These are phyloP conservation scores for Sporothrix pseudoabietina DNA, from an alignment of 2,329 filamentous ascomycete species.

Conservation along the genomic window DNA sequence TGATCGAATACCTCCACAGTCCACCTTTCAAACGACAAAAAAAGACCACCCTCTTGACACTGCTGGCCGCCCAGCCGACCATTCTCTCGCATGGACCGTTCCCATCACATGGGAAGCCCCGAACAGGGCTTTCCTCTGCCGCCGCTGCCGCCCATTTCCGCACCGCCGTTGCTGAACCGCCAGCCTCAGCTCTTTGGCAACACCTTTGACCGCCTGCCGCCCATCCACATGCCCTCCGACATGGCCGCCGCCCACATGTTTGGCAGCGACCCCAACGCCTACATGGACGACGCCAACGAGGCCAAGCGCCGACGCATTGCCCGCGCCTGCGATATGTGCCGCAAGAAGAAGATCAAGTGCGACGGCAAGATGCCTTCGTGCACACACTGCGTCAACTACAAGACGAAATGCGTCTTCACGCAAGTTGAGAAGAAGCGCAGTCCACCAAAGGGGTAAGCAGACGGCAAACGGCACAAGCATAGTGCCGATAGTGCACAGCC, in stretches of 20 bases:
- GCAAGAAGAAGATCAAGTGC: constrained; percentile 97
- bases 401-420: constrained; percentile 95
- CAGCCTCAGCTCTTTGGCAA: constrained; percentile 71
- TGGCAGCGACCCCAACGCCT: constrained; percentile 53
- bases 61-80: not conserved
- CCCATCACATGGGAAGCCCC: constrained; percentile 46
- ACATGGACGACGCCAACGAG: constrained; percentile 71
- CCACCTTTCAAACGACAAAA: not conserved
- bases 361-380: constrained; percentile 94
- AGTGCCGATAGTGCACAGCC: not conserved
- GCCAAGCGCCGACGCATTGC: constrained; percentile 88
- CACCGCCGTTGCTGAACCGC: constrained; percentile 64
- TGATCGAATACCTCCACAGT: not conserved
- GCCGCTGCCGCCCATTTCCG: constrained; percentile 49
- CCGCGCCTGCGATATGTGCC: constrained; percentile 92
- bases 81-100: constrained; percentile 50
- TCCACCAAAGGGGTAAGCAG: constrained; percentile 85
- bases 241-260: constrained; percentile 60
- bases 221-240: constrained; percentile 60
- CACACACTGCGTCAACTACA: constrained; percentile 96
- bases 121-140: constrained; percentile 55
- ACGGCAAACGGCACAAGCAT: not conserved
- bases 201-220: constrained; percentile 60
- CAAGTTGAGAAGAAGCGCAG: constrained; percentile 98
- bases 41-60: not conserved